A percentile compares a stretch with the other conserved stretches of the same genome.
Conservation (phyloP, 2,329 filamentous ascomycete genomes). For the Pyrenophora teres region DNA sequence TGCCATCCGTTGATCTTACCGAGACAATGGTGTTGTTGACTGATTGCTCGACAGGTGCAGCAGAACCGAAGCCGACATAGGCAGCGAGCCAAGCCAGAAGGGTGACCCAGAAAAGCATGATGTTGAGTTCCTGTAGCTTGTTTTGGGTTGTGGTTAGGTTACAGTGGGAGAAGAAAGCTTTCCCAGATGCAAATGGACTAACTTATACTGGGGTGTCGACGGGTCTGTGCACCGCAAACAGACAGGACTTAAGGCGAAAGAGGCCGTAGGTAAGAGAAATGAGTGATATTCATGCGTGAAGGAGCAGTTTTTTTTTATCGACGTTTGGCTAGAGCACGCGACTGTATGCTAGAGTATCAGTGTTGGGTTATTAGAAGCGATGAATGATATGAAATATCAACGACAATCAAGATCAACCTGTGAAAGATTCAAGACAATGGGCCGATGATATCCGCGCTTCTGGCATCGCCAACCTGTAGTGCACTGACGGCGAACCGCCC, state of each 20-base stretch:
- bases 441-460: no score
- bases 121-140: neutral
- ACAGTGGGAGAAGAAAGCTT: neutral
- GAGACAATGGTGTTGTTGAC: neutral
- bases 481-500: no score
- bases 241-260: neutral
- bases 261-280: neutral
- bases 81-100: neutral
- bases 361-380: no score
- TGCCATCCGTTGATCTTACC: neutral
- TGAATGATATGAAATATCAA: no score
- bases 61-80: neutral
- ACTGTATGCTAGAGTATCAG: no score
- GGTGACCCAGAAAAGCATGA: neutral
- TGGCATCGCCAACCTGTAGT: no score
- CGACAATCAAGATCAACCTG: no score
- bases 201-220: neutral
- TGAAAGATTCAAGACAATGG: no score
- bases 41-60: neutral
- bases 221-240: neutral
- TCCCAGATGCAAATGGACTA: neutral
- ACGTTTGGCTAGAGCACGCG: no score
- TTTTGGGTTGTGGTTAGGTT: neutral
- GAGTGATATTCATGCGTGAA: no score
- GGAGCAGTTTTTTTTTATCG: no score